Base-by-base conservation (phyloP, 352 stramenopile species). In the Globisporangium yorkense region DNA sequence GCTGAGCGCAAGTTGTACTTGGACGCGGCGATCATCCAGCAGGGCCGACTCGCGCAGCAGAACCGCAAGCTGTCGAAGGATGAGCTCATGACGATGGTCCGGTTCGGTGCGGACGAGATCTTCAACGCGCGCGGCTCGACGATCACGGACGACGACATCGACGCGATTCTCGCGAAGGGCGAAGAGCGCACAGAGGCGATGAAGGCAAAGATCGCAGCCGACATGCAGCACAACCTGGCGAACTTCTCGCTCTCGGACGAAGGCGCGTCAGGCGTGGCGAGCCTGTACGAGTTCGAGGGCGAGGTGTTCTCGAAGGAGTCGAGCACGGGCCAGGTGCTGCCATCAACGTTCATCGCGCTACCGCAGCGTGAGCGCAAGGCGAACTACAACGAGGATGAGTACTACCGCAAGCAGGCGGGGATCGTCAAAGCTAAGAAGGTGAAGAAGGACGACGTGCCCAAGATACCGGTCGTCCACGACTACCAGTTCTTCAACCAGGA, bases 1-100 rank as follows among this genome's bases (percentile, higher is more conserved):
- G 97, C 97, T 0, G 97, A 97, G 47, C 92, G 98, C 53, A 99
- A 99, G 77, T 72, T 99, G 27, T 98, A 99, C 59, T 81, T 97
- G 69, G 98, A 99, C 71, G 97, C 97, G 3, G 96, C 97, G 21
- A 98, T 99, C 41, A 99, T 99, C 67, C 97, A 99, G 76, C 97
- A 99, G 63, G 97, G 96, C 54, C 87, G 96, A 29, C 77, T 99
- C 3, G 96, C 97, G 2, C 83, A 96, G 61, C 86, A 95, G 57
- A 96, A 96, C 64, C 84, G 89, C 16, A 96, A 95, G 67, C 66
- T 97, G 2, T 96, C 87, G 37, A 99, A 99, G 77, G 90, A 98
- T 52, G 97, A 99, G 57, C 80, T 99, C 16, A 98, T 99, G 95
- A 93, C 89, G 20, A 98, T 98, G 93, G 88, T 99, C 4, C 79